phyloP scores from a whole-genome alignment of 2,329 filamentous ascomycete species.

The Arthroderma uncinatum region DNA sequence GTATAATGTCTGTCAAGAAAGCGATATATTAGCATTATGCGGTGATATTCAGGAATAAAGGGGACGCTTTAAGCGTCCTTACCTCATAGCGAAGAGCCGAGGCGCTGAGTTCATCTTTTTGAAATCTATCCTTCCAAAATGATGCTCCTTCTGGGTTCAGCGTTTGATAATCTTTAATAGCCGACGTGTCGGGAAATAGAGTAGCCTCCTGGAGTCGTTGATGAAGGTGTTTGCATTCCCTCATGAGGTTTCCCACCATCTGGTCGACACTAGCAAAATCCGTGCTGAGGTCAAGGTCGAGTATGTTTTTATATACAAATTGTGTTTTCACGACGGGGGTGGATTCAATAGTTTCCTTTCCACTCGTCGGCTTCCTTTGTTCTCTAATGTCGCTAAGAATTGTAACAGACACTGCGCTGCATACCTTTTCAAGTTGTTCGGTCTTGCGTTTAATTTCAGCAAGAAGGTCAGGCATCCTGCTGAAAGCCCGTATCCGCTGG shows the following conservation, averaged over 20 bases:
- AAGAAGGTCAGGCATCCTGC: conserved; percentile 1
- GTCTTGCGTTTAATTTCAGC: conserved; percentile 7
- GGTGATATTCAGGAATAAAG: not conserved
- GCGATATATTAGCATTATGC: not conserved
- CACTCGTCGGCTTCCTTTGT: not conserved
- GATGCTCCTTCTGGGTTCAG: not conserved
- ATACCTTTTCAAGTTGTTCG: conserved; percentile 5
- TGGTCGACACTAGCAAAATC: not conserved
- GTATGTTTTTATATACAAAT: not conserved
- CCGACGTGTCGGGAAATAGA: not conserved
- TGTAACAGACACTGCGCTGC: conserved; percentile 5
- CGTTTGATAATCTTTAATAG: not conserved
- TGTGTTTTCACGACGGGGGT: not conserved
- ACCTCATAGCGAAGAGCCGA: conserved; percentile 6
- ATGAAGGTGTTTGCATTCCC: not conserved
- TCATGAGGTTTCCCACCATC: conserved; percentile 3
- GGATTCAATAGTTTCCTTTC: not conserved
- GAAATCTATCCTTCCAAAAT: conserved; percentile 4
- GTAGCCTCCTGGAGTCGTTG: not conserved
- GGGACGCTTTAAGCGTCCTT: no score
- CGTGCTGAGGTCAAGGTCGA: not conserved
- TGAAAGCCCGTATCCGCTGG: not conserved
- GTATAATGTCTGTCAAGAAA: not conserved
- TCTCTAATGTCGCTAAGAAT: not conserved
- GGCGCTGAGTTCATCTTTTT: not conserved